Percentiles rank a stretch among this genome's conserved stretches.
phyloP scores from a whole-genome alignment of 345 rosid genomes.

The Citrus mangshanensis region DNA sequence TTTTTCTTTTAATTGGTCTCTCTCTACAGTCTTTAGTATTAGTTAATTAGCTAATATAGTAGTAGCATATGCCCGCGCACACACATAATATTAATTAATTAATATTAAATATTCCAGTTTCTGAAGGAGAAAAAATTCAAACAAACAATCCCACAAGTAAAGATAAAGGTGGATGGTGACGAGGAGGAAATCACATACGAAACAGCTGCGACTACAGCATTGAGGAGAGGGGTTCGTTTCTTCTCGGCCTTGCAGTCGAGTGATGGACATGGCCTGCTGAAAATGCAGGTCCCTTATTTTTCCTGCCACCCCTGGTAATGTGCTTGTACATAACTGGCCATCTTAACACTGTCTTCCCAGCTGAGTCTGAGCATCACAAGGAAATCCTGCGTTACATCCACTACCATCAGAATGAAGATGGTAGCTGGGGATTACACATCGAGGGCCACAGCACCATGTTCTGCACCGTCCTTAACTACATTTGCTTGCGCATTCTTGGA shows the following conservation, averaged over 20 bases:
- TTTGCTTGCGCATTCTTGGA: slow-evolving; percentile 39
- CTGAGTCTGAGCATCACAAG: slow-evolving; percentile 23
- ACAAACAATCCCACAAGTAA: slow-evolving; percentile 27
- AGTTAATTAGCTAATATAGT: too few relatives aligned
- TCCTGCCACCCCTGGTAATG: slow-evolving; percentile 24
- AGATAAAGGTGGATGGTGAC: slow-evolving; percentile 20
- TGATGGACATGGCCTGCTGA: slow-evolving; percentile 47
- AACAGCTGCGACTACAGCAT: slow-evolving; percentile 12
- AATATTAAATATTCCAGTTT: slow-evolving; percentile 15
- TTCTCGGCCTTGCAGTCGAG: slow-evolving; percentile 38
- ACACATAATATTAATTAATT: too few relatives aligned
- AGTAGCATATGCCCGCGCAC: too few relatives aligned
- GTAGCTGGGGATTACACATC: slow-evolving; percentile 39
- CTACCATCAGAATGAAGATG: slow-evolving; percentile 38
- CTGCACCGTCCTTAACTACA: slow-evolving; percentile 28
- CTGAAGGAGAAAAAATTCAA: slow-evolving; percentile 29
- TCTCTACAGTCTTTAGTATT: too few relatives aligned
- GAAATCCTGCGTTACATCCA: slow-evolving; percentile 37
- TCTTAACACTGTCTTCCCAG: slow-evolving; percentile 27
- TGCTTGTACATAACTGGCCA: slow-evolving; percentile 38
- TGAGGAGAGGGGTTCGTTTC: slow-evolving; percentile 31
- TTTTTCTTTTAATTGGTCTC: too few relatives aligned
- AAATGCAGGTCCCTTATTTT: slow-evolving; percentile 37
- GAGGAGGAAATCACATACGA: slow-evolving; percentile 27
- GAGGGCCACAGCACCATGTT: slow-evolving; percentile 43